phyloP scores from a whole-genome alignment of 768 basidiomycete genomes.

The Candolleomyces aberdarensis region DNA sequence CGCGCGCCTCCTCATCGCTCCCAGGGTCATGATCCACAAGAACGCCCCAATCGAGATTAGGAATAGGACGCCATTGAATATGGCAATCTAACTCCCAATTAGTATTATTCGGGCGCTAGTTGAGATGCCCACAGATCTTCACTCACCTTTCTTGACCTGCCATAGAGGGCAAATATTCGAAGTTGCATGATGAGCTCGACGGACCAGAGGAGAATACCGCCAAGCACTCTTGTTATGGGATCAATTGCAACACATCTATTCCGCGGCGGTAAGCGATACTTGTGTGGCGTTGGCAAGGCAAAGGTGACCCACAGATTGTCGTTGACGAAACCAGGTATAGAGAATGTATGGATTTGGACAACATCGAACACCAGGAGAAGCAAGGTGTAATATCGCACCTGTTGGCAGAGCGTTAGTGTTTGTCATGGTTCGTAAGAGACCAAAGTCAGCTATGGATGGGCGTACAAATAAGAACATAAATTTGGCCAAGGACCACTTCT shows the following conservation, averaged over 20 bases:
- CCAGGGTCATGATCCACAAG: constrained; percentile 36
- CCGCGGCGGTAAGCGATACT: not conserved
- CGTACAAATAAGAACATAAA: not conserved
- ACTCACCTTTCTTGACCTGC: constrained; percentile 33
- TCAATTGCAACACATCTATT: constrained; percentile 43
- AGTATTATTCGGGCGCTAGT: not conserved
- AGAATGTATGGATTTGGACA: constrained; percentile 21
- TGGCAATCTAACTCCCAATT: constrained; percentile 27
- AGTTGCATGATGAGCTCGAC: constrained; percentile 50
- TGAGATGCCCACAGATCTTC: not conserved
- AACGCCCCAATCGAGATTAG: not conserved
- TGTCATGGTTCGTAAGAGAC: not conserved
- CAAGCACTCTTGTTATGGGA: constrained; percentile 38
- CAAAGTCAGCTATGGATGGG: not conserved
- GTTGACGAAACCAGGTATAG: constrained; percentile 34
- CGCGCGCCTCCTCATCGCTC: constrained; percentile 30
- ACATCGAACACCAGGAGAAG: not conserved
- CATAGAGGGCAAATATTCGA: constrained; percentile 42
- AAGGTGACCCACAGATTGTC: not conserved
- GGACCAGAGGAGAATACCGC: constrained; percentile 45
- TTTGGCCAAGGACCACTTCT: not conserved
- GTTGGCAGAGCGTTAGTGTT: not conserved
- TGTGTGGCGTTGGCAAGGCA: not conserved
- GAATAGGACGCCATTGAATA: constrained; percentile 27
- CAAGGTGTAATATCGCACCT: constrained; percentile 1